Evolutionary conservation across 805 yeast genomes (phyloP).

Genomic region (Huiozyma naganishii): DNA sequence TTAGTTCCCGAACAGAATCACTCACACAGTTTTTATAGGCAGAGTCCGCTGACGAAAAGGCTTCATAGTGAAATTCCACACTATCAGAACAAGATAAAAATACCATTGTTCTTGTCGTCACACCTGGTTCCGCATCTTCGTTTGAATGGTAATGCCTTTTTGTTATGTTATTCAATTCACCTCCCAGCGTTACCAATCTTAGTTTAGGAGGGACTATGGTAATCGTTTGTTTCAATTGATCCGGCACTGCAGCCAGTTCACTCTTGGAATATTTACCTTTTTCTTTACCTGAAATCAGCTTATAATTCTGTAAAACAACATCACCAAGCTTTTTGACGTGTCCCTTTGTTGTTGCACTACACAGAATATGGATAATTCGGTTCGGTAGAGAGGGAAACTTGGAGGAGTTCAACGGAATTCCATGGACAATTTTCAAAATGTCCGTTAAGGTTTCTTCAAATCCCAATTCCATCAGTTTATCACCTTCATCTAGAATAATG

Average conservation of each 20-base stretch:
- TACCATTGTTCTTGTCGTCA: slow-evolving; percentile 51
- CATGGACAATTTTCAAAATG: slow-evolving; percentile 52
- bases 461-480: slow-evolving; percentile 88
- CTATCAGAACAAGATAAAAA: slow-evolving; percentile 92
- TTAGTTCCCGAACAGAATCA: slow-evolving; percentile 26
- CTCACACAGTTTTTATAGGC: slow-evolving; percentile 27
- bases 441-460: slow-evolving; percentile 86
- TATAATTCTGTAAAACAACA: slow-evolving; percentile 61
- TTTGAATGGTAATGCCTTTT: slow-evolving; percentile 13
- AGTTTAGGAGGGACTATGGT: slow-evolving; percentile 88
- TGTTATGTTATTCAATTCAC: slow-evolving; percentile 44
- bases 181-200: slow-evolving; percentile 71
- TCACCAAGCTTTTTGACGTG: slow-evolving; percentile 75
- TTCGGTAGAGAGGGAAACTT: slow-evolving; percentile 52
- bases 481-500: slow-evolving; percentile 95
- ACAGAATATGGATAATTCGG: slow-evolving; percentile 64
- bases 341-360: slow-evolving; percentile 89
- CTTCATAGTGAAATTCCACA: slow-evolving; percentile 85
- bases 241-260: slow-evolving; percentile 54
- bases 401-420: slow-evolving; percentile 29
- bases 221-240: slow-evolving; percentile 72
- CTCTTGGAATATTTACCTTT: slow-evolving; percentile 66
- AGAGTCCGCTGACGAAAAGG: slow-evolving; percentile 48
- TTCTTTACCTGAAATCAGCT: slow-evolving; percentile 41
- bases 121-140: slow-evolving; percentile 9